These are phyloP conservation scores for Pseudogymnoascus verrucosus DNA, from an alignment of 2,329 filamentous ascomycete genomes.

Conservation along the genomic window DNA sequence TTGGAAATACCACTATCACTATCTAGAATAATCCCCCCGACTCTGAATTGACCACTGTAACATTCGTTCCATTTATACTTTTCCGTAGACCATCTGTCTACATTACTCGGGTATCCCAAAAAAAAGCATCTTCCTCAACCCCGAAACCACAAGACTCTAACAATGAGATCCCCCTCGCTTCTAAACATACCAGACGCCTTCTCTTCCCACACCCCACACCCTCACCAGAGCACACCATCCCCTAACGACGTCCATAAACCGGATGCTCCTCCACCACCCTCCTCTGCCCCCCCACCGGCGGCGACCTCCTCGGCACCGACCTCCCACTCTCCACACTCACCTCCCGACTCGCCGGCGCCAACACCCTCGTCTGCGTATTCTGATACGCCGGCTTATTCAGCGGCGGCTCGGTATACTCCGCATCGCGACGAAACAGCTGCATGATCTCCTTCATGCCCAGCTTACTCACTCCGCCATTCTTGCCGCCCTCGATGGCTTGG, in stretches of 20 bases:
- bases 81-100: not conserved
- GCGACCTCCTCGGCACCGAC: not conserved
- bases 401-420: not conserved
- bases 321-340: not conserved
- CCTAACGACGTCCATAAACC: slow-evolving; percentile 1
- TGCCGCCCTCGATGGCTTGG: slow-evolving; percentile 77
- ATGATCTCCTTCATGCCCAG: slow-evolving; percentile 90
- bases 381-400: not conserved
- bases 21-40: not conserved
- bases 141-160: not conserved
- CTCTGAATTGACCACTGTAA: not conserved
- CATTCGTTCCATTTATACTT: not conserved
- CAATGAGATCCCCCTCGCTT: slow-evolving; percentile 1
- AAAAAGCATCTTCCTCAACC: not conserved
- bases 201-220: not conserved
- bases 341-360: not conserved
- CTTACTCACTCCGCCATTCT: slow-evolving; percentile 68
- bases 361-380: not conserved
- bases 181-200: not conserved
- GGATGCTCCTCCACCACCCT: not conserved
- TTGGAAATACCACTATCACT: not conserved
- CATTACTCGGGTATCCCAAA: not conserved
- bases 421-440: slow-evolving; percentile 56
- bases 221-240: not conserved
- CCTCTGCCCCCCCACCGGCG: not conserved